These are phyloP conservation scores for Fragaria vesca DNA, from an alignment of 306 rosid genomes.

Conservation along the genomic window DNA sequence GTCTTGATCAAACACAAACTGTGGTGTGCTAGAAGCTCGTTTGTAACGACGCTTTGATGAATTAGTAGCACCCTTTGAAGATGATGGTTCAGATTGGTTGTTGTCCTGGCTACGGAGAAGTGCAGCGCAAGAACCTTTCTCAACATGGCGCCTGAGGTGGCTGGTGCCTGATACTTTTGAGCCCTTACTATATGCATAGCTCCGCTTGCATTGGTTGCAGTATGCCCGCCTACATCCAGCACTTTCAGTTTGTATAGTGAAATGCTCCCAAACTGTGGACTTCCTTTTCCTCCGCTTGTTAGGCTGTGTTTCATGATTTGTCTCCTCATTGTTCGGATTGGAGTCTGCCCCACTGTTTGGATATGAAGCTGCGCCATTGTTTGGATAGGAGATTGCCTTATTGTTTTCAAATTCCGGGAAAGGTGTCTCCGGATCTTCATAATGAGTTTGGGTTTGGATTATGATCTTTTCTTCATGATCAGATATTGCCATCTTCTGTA, in stretches of 20 bases:
- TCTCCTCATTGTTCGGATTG: slow-evolving; percentile 40
- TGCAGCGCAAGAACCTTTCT: slow-evolving; percentile 80
- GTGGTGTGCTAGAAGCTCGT: slow-evolving; percentile 57
- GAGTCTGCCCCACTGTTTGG: not conserved
- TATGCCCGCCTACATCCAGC: slow-evolving; percentile 87
- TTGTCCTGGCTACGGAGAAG: slow-evolving; percentile 64
- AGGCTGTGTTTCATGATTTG: slow-evolving; percentile 57
- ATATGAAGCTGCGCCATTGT: slow-evolving; percentile 29
- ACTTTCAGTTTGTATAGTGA: slow-evolving; percentile 77
- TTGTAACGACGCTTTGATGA: slow-evolving; percentile 65
- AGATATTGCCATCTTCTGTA: slow-evolving; percentile 27
- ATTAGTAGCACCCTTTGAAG: slow-evolving; percentile 45
- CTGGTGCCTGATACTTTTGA: slow-evolving; percentile 94
- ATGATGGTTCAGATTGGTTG: slow-evolving; percentile 32
- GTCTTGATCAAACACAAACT: slow-evolving; percentile 64
- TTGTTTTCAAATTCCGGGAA: slow-evolving; percentile 11
- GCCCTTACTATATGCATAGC: slow-evolving; percentile 93
- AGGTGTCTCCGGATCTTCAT: not conserved
- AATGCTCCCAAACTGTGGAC: slow-evolving; percentile 94
- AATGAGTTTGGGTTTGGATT: not conserved
- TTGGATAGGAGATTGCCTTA: slow-evolving; percentile 19
- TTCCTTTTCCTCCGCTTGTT: slow-evolving; percentile 84
- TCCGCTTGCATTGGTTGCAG: slow-evolving; percentile 89
- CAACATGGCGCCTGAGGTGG: slow-evolving; percentile 93
- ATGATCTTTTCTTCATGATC: slow-evolving; percentile 27